Percentiles rank a stretch among this genome's conserved stretches.
Conservation (phyloP, 176 grass and related monocot genomes). For the Ensete glaucum region DNA sequence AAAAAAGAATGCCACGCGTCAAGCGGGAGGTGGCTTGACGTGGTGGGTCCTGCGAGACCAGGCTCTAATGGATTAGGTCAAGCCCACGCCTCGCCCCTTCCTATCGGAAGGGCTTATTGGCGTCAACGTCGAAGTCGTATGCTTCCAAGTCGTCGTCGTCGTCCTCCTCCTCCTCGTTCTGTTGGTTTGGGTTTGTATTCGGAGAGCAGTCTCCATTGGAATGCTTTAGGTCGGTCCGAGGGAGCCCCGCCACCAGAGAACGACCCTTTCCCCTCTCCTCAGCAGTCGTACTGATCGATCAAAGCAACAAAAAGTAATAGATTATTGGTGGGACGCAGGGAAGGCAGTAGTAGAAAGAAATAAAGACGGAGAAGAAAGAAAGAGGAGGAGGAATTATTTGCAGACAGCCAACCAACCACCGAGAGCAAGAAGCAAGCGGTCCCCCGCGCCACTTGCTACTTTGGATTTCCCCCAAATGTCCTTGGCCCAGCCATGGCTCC, state of each 20-base stretch:
- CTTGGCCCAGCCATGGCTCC: too few species aligned
- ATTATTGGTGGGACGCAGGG: too few species aligned
- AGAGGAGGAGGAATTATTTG: background rate
- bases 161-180: too few species aligned
- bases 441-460: slow-evolving; percentile 26
- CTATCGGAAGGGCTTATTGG: slow-evolving; percentile 11
- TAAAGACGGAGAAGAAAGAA: background rate
- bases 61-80: slow-evolving; percentile 25
- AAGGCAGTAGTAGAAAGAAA: background rate
- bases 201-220: slow-evolving; percentile 51
- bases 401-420: slow-evolving; percentile 21
- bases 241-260: slow-evolving; percentile 2
- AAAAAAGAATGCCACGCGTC: background rate
- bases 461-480: too few species aligned
- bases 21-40: background rate
- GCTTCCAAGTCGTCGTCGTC: slow-evolving; percentile 10
- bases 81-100: slow-evolving; percentile 28
- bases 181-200: slow-evolving; percentile 40
- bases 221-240: slow-evolving; percentile 52
- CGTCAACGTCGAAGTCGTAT: background rate
- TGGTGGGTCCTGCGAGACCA: slow-evolving; percentile 9
- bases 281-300: background rate
- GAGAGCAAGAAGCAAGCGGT: slow-evolving; percentile 25
- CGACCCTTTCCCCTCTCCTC: background rate
- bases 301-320: background rate